Percentiles rank a stretch among this genome's conserved stretches.
phyloP scores from a whole-genome alignment of 2,329 filamentous ascomycete genomes.

The Penicillium griseofulvum region DNA sequence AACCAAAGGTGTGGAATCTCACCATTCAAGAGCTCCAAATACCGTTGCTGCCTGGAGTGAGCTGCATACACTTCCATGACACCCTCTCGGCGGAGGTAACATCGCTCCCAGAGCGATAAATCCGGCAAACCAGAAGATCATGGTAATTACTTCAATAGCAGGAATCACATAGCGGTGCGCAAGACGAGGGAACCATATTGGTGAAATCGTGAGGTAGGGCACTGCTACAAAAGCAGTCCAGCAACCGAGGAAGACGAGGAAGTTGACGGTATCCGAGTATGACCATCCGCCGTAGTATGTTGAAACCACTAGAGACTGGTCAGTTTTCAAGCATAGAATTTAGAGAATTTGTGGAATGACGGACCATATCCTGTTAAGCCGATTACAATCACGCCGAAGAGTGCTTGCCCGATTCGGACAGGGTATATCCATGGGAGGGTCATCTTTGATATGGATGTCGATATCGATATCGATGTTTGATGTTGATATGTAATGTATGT shows the following conservation, averaged over 20 bases:
- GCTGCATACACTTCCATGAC: slow-evolving; percentile 57
- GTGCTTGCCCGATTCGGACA: slow-evolving; percentile 63
- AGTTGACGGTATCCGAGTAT: slow-evolving; percentile 63
- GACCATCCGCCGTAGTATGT: slow-evolving; percentile 47
- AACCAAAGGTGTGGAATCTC: slow-evolving; percentile 10
- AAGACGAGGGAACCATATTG: slow-evolving; percentile 58
- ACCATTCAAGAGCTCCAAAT: slow-evolving; percentile 51
- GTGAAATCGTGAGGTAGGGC: slow-evolving; percentile 66
- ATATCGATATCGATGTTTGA: not conserved
- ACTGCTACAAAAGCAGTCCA: slow-evolving; percentile 71
- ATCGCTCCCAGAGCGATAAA: slow-evolving; percentile 72
- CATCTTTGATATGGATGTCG: slow-evolving; percentile 8
- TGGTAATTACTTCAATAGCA: slow-evolving; percentile 67
- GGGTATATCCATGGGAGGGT: slow-evolving; percentile 41
- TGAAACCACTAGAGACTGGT: slow-evolving; percentile 51
- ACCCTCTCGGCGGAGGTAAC: slow-evolving; percentile 56
- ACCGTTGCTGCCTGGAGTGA: slow-evolving; percentile 54
- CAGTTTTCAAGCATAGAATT: not conserved
- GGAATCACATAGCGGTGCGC: slow-evolving; percentile 67
- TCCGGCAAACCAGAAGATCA: slow-evolving; percentile 87
- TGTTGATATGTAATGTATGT: not conserved
- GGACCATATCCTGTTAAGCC: slow-evolving; percentile 72
- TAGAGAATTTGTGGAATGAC: slow-evolving; percentile 23
- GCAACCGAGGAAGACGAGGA: slow-evolving; percentile 74
- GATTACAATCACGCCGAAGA: slow-evolving; percentile 72